Base-by-base conservation (phyloP, 2,329 filamentous ascomycete species). In the Samsoniella hepiali region DNA sequence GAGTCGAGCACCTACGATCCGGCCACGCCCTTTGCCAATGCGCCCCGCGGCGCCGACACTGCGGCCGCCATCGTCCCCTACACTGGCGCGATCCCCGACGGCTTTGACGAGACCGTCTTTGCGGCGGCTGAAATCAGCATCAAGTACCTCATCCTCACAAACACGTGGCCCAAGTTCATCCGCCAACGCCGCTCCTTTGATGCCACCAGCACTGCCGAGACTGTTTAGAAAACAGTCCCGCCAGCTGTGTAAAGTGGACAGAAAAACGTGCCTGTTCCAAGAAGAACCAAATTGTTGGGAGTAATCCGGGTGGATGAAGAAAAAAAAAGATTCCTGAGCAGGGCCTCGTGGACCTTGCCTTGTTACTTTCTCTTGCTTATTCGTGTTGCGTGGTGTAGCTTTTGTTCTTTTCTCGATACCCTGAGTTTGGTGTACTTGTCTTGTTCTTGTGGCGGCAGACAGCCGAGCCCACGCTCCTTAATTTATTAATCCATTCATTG, bases 141-240 rank as follows among this genome's bases (percentile, higher is more conserved):
- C 75, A 89, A 88, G 73, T 88, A 89, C 65, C 79, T 89, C 8
- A 86, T 90, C 2, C 75, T 89, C 62, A 88, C 86, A 15, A 90
- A 90, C 71, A 90, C 88, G 0, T 90, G 88, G 88, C 83, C 83
- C 42, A 85, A 84, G 70, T 87, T 82, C 66, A 79, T 85, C 64
- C 77, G 73, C 64, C 79, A 81, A 58, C 68, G 74, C 55, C 68
- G 74, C 40, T 68, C 69, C n/a, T 76, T 64, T 40, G 63, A 64
- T 49, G 63, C 63, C 29, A 45, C 63, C n/a, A 64, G 58, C 50
- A 57, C 32, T 42, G 58, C 38, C 31, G 63, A 62, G 40, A 62
- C 63, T 53, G 63, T 64, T 31, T 64, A 54, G 32, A 45, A 44
- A 7, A 22, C 3, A 45, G 49, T 53, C 7, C 7, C 38, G 17